Conservation (phyloP, 2,329 filamentous ascomycete genomes). For the Fusarium humuli region DNA sequence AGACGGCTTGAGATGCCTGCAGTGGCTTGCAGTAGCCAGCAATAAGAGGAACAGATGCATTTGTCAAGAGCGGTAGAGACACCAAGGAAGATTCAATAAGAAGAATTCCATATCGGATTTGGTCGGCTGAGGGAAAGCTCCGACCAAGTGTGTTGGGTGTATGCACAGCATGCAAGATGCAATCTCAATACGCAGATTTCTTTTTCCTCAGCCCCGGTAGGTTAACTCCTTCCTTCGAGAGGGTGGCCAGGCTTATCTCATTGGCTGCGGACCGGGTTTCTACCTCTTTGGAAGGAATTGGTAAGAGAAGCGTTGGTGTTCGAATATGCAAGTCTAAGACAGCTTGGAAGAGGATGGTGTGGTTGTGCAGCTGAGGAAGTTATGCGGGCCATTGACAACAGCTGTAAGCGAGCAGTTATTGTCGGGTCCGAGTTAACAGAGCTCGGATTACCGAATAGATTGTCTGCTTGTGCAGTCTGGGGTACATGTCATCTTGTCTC, state of each 20-base stretch:
- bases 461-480: constrained; percentile 5
- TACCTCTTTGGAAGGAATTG: not conserved
- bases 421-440: constrained; percentile 1
- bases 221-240: not conserved
- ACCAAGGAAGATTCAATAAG: not conserved
- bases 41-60: constrained; percentile 1
- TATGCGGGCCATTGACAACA: constrained; percentile 38
- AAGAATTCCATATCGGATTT: constrained; percentile 19
- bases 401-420: constrained; percentile 1
- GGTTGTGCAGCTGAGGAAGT: constrained; percentile 2
- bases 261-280: not conserved
- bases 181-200: constrained; percentile 30
- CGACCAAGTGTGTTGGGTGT: constrained; percentile 8
- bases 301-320: constrained; percentile 29
- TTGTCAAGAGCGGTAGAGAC: constrained; percentile 1
- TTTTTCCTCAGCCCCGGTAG: constrained; percentile 17
- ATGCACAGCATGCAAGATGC: constrained; percentile 23
- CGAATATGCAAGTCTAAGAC: constrained; percentile 35
- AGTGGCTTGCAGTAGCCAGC: constrained; percentile 43
- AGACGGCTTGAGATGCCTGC: constrained; percentile 5
- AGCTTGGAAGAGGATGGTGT: constrained; percentile 22
- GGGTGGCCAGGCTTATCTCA: not conserved
- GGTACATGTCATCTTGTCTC: constrained; percentile 15
- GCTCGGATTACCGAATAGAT: constrained; percentile 6
- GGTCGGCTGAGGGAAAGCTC: constrained; percentile 28